phyloP scores from a whole-genome alignment of 2,329 filamentous ascomycete genomes.

The Pseudofabraea citricarpa region DNA sequence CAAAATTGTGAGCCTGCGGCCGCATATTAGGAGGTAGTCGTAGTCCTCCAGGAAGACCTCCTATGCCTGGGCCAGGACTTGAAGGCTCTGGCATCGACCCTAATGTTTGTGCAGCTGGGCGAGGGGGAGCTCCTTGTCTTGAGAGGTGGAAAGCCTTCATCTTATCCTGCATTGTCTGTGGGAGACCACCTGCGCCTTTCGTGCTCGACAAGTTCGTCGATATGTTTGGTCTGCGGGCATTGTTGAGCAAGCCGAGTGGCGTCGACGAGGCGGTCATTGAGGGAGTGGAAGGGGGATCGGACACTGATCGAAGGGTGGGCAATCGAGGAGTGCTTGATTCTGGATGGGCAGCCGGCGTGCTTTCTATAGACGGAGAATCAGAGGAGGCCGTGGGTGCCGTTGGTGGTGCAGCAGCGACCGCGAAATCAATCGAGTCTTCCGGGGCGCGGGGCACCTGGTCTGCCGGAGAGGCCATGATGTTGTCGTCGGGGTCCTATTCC shows the following conservation, averaged over 20 bases:
- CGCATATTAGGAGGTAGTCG: slow-evolving; percentile 39
- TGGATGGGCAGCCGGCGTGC: slow-evolving; percentile 11
- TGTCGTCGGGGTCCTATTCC: too few relatives aligned
- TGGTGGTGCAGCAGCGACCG: slow-evolving; percentile 2
- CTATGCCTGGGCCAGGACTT: slow-evolving; percentile 13
- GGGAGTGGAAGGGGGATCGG: slow-evolving; percentile 47
- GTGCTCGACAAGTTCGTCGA: slow-evolving; percentile 26
- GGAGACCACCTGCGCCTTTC: slow-evolving; percentile 43
- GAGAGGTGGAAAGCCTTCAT: slow-evolving; percentile 67
- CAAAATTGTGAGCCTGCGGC: slow-evolving; percentile 36
- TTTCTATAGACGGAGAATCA: too few relatives aligned
- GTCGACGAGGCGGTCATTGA: slow-evolving; percentile 81
- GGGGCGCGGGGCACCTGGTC: slow-evolving; percentile 10
- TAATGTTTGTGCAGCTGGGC: slow-evolving; percentile 25
- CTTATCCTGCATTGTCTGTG: slow-evolving; percentile 61
- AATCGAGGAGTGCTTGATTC: slow-evolving; percentile 43
- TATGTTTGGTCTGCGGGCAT: slow-evolving; percentile 48
- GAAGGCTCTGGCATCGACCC: slow-evolving; percentile 25
- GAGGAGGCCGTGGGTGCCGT: background rate
- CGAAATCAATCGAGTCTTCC: slow-evolving; percentile 20
- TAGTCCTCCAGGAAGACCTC: slow-evolving; percentile 39
- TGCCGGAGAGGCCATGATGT: slow-evolving; percentile 18
- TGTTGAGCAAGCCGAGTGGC: slow-evolving; percentile 70
- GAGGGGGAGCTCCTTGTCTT: slow-evolving; percentile 50
- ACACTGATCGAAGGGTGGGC: slow-evolving; percentile 54